Percentiles rank a stretch among this genome's conserved stretches.
Conservation (phyloP, 1,139 yeast species). For the Diutina rugosa region DNA sequence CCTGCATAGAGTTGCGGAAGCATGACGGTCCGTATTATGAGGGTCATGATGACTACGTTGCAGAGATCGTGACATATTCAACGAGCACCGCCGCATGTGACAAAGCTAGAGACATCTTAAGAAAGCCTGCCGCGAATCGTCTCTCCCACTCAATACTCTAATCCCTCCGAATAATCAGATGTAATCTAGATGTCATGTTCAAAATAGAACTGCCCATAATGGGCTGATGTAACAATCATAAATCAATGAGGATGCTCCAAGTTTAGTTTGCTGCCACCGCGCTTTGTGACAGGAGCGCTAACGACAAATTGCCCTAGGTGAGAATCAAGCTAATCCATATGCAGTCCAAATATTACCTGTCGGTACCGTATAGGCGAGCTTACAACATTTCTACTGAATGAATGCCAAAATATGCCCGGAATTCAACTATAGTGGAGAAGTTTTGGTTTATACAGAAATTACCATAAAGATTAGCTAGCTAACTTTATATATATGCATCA, state of each 20-base stretch:
- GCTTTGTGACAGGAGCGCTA: neutral
- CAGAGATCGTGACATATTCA: too few species aligned
- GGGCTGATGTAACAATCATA: neutral
- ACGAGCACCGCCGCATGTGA: neutral
- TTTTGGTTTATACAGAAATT: neutral
- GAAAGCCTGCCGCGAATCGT: too few species aligned
- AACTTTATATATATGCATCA: neutral
- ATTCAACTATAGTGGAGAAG: too few species aligned
- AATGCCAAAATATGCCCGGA: too few species aligned
- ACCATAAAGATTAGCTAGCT: neutral
- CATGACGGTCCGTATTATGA: neutral
- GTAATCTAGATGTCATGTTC: too few species aligned
- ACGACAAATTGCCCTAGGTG: neutral
- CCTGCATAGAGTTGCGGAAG: neutral
- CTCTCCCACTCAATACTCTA: too few species aligned
- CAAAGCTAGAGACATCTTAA: neutral
- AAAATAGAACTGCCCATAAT: too few species aligned
- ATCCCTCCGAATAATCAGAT: too few species aligned
- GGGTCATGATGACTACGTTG: neutral
- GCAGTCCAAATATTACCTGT: too few species aligned
- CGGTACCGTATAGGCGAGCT: too few species aligned
- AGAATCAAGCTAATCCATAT: too few species aligned
- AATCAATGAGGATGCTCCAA: neutral
- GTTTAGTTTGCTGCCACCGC: neutral
- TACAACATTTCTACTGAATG: too few species aligned